These are phyloP conservation scores for Taxillus chinensis DNA, from an alignment of 164 flowering plant species.

Conservation along the genomic window DNA sequence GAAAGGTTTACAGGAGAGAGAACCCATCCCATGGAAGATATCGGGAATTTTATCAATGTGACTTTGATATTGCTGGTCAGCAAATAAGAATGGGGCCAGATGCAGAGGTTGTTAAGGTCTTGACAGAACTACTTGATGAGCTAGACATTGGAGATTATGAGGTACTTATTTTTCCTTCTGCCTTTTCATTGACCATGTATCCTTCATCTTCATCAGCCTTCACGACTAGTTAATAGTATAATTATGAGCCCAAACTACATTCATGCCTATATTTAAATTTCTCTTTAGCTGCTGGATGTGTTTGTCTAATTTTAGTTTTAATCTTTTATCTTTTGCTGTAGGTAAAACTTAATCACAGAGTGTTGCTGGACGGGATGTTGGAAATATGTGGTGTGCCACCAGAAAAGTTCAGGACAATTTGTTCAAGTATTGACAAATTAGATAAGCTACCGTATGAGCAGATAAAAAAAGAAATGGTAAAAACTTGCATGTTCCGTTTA, in stretches of 20 bases:
- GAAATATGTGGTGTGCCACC: conserved; percentile 93
- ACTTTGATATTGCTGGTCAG: conserved; percentile 92
- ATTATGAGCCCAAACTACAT: no score
- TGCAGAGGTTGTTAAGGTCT: conserved; percentile 73
- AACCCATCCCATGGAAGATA: conserved; percentile 92
- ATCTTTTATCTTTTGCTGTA: conserved; percentile 13
- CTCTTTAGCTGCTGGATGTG: no score
- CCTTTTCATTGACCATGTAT: background rate
- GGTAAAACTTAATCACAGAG: conserved; percentile 88
- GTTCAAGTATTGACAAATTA: conserved; percentile 94
- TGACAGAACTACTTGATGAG: conserved; percentile 85
- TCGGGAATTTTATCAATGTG: conserved; percentile 97
- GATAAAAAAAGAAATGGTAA: conserved; percentile 83
- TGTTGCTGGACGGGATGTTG: conserved; percentile 87
- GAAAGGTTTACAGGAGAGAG: conserved; percentile 88
- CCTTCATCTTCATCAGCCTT: background rate
- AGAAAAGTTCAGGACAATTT: conserved; percentile 85
- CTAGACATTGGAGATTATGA: conserved; percentile 82
- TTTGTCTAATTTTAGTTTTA: background rate
- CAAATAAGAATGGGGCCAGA: conserved; percentile 75
- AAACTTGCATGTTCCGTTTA: background rate
- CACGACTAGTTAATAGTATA: background rate
- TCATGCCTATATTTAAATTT: no score
- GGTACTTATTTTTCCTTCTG: conserved; percentile 32
- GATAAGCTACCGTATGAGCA: conserved; percentile 85